phyloP scores from a whole-genome alignment of 805 yeast species.

The Candida insectorum region DNA sequence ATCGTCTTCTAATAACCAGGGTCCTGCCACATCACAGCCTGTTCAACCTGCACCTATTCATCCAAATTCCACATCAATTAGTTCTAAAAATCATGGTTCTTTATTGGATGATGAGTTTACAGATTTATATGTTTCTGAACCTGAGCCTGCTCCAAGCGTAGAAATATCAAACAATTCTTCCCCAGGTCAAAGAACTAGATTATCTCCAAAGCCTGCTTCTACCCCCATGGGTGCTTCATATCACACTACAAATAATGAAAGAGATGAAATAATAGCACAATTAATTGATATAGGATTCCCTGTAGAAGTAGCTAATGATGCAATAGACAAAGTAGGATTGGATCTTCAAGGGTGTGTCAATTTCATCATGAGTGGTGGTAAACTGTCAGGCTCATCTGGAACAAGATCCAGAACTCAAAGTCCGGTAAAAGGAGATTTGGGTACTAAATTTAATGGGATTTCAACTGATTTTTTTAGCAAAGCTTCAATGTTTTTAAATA shows the following conservation, averaged over 20 bases:
- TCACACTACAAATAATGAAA: constrained; percentile 12
- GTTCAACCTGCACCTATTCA: not conserved
- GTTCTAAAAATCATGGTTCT: constrained; percentile 6
- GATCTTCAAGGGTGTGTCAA: constrained; percentile 66
- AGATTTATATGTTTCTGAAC: constrained; percentile 27
- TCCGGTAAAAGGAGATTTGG: constrained; percentile 16
- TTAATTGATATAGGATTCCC: constrained; percentile 79
- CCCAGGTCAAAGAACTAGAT: too few species aligned
- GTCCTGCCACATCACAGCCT: constrained; percentile 2
- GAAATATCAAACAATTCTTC: not conserved
- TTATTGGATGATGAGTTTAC: constrained; percentile 43
- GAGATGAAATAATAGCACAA: constrained; percentile 59
- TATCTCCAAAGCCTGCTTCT: not conserved
- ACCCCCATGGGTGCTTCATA: not conserved
- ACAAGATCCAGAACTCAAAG: constrained; percentile 1
- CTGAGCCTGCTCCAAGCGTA: constrained; percentile 3
- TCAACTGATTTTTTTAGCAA: constrained; percentile 55
- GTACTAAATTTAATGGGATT: constrained; percentile 45
- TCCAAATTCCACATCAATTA: not conserved
- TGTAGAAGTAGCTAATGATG: constrained; percentile 54
- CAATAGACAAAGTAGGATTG: constrained; percentile 55
- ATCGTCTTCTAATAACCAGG: not conserved
- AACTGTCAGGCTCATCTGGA: constrained; percentile 4
- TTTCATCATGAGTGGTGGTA: constrained; percentile 49
- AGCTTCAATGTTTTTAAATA: constrained; percentile 56